Base-by-base conservation (phyloP, 345 rosid genomes). In the Populus alba region DNA sequence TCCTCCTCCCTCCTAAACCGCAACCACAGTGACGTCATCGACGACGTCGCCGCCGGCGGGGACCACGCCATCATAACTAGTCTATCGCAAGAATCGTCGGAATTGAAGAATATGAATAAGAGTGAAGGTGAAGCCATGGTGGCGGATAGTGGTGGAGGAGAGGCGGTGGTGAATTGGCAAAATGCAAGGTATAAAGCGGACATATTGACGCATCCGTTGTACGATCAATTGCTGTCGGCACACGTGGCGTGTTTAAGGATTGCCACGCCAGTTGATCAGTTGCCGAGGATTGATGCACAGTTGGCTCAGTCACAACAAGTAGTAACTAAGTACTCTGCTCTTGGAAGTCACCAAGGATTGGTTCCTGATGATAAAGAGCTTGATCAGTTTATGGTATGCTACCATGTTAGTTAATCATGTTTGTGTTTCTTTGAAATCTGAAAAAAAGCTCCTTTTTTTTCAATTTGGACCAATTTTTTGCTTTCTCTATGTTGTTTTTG, bases 201-300 rank as follows among this genome's bases (percentile, higher is more conserved):
- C 83, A 91, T 97, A 79, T 86, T 97, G 77, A 73, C 91, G 18
- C 99, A 97, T 74, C 98, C 98, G 8, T 81, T 92, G 75, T 97
- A 94, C 78, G 98, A 92, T 74, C 98, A 97, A 91, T 87, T 97
- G 68, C 81, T 97, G 84, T 88, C 95, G 68, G 96, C 98, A 20
- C 98, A 94, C 84, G 98, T 92, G 37, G 91, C 99, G 6, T 93
- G 97, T 63, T 81, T 95, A 69, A 85, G 98, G 81, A 89, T 95
- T 76, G 98, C 98, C 1, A 95, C 99, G 68, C 99, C 99, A 55
- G 98, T 95, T 9, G 98, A 95, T 83, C 99, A 93, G 84, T 68
- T 94, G 73, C 98, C 98, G 27, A 90, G 98, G 84, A 97, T 97
- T 49, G 99, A 97, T 66, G 94, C 98, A 3, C 99, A 97, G 87